Percentiles rank a stretch among this genome's conserved stretches.
phyloP scores from a whole-genome alignment of 2,329 filamentous ascomycete genomes.

The Davidsoniella virescens region DNA sequence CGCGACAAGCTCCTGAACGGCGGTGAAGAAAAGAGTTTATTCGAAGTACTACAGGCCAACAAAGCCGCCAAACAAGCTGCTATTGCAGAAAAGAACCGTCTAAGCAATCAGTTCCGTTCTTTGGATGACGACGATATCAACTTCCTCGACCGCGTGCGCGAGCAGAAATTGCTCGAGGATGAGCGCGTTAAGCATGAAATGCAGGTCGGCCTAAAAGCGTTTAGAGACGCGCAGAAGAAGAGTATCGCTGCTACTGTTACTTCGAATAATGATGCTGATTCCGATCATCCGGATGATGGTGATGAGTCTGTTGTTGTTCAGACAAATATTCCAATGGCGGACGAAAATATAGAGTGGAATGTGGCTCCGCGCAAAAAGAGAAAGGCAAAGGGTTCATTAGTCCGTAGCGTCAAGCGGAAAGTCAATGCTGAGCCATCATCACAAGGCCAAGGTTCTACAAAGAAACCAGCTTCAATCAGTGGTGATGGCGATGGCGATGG shows the following conservation, averaged over 20 bases:
- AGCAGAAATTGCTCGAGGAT: constrained; percentile 35
- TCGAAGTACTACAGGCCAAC: constrained; percentile 63
- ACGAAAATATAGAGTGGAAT: constrained; percentile 13
- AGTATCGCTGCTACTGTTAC: background rate
- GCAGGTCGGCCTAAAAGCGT: constrained; percentile 38
- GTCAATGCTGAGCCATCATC: constrained; percentile 13
- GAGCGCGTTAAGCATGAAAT: constrained; percentile 37
- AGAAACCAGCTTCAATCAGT: background rate
- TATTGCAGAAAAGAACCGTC: constrained; percentile 55
- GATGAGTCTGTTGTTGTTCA: constrained; percentile 10
- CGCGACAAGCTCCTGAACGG: constrained; percentile 23
- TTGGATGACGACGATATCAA: constrained; percentile 67
- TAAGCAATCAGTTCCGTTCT: constrained; percentile 62
- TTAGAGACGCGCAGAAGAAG: constrained; percentile 33
- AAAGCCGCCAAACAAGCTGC: constrained; percentile 65
- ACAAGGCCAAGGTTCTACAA: background rate
- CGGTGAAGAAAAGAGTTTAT: constrained; percentile 45
- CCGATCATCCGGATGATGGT: constrained; percentile 15
- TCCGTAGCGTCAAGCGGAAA: constrained; percentile 23
- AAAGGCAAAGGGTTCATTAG: constrained; percentile 6
- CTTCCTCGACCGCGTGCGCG: constrained; percentile 47
- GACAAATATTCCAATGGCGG: background rate
- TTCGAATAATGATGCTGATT: constrained; percentile 5
- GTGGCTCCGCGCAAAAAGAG: constrained; percentile 20
- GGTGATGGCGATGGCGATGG: too few species aligned